Evolutionary conservation across 139 green algal species (phyloP), one percentile per base, ranked within the genome.

Genomic region (Chlamydomonas applanata): DNA sequence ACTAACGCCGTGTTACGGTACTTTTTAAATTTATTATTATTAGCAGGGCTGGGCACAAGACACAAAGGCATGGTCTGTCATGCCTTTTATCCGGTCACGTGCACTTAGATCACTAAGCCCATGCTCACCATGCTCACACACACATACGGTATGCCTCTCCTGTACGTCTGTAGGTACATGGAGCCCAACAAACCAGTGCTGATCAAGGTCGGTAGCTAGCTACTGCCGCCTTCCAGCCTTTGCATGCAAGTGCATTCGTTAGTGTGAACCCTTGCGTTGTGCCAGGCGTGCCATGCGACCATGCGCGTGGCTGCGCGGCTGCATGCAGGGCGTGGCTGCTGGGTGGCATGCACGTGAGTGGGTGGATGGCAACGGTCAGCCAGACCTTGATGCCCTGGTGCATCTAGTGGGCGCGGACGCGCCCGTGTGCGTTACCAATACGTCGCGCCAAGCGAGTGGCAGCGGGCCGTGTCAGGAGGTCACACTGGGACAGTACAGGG

Each of bases 111-210:
- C n/a, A n/a, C n/a, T n/a, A n/a, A n/a, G n/a, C n/a, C n/a, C n/a
- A n/a, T n/a, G n/a, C n/a, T n/a, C n/a, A n/a, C n/a, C n/a, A n/a
- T n/a, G n/a, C n/a, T n/a, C n/a, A n/a, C n/a, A n/a, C n/a, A n/a
- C n/a, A n/a, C n/a, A n/a, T n/a, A n/a, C n/a, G n/a, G n/a, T n/a
- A n/a, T n/a, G n/a, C n/a, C n/a, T n/a, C n/a, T n/a, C n/a, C n/a
- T n/a, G n/a, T n/a, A n/a, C n/a, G n/a, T n/a, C n/a, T n/a, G n/a
- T n/a, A n/a, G n/a, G n/a, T 93, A 82, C 69, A 92, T 94, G 89
- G 80, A 73, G n/a, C 77, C 71, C 32, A 92, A 91, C 73, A 4
- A 76, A n/a, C 89, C 89, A 13, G 86, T 93, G 11, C 65, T 93
- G 9, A 83, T 93, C 11, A 67, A 86, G 79, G 86, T 87, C 7